phyloP scores from a whole-genome alignment of 1,284 basidiomycete species.

The Boletus mariae region DNA sequence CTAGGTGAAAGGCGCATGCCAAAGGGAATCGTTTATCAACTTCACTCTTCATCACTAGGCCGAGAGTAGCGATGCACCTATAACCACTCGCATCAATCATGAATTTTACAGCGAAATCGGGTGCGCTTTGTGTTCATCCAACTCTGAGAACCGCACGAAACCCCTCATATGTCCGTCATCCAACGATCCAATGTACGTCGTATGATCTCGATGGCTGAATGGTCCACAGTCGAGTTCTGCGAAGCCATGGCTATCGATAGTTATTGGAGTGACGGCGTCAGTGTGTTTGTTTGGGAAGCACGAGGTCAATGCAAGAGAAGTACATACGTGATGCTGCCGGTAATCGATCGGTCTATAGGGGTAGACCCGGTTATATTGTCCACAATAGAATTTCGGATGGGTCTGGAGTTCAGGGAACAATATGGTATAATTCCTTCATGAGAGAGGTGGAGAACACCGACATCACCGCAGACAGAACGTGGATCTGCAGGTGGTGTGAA shows the following conservation, averaged over 20 bases:
- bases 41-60: neutral
- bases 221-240: neutral
- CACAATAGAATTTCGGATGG: neutral
- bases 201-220: neutral
- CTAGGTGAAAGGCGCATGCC: neutral
- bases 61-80: neutral
- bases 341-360: too few relatives aligned
- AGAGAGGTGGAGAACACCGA: neutral
- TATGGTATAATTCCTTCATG: neutral
- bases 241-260: neutral
- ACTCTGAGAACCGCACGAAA: neutral
- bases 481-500: neutral
- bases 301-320: neutral
- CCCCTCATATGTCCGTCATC: neutral
- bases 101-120: neutral
- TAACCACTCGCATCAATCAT: neutral
- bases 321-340: neutral
- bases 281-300: neutral
- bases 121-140: neutral
- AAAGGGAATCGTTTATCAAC: neutral
- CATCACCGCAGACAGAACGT: neutral
- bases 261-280: neutral
- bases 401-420: neutral
- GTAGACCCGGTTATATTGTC: neutral
- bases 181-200: neutral